Evolutionary conservation across 1,284 basidiomycete species (phyloP).

Genomic region (Puccinia polysora): DNA sequence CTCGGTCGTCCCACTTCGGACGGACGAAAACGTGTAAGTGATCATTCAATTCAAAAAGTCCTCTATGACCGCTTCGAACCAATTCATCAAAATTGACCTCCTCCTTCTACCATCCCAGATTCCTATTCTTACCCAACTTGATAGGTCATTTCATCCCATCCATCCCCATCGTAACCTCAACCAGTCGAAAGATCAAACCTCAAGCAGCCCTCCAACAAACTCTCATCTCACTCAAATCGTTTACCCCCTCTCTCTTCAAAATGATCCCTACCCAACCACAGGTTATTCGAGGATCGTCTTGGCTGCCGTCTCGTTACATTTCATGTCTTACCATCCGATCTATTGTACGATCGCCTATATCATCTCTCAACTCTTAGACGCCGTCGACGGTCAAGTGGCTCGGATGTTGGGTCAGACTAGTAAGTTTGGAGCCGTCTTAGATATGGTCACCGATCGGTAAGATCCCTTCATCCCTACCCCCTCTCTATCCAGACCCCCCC

Average conservation of each 20-base stretch:
- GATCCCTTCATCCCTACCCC: background rate
- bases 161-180: background rate
- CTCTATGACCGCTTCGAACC: no score
- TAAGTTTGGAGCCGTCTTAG: constrained; percentile 94
- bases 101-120: constrained; percentile 52
- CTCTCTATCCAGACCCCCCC: background rate
- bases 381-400: constrained; percentile 92
- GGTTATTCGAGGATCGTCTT: constrained; percentile 88
- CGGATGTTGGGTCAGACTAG: constrained; percentile 80
- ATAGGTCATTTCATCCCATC: constrained; percentile 64
- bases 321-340: constrained; percentile 90
- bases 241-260: constrained; percentile 5
- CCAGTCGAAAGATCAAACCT: background rate
- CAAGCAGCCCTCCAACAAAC: background rate
- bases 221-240: constrained; percentile 28
- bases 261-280: constrained; percentile 53
- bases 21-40: constrained; percentile 19
- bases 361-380: constrained; percentile 90
- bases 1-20: background rate
- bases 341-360: constrained; percentile 85
- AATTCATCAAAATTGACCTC: background rate
- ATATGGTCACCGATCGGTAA: constrained; percentile 99
- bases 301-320: constrained; percentile 81
- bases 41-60: no score
- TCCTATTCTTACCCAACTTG: constrained; percentile 92